Base-by-base conservation (phyloP, 2,329 filamentous ascomycete genomes). In the Calonectria pseudoreteaudii region DNA sequence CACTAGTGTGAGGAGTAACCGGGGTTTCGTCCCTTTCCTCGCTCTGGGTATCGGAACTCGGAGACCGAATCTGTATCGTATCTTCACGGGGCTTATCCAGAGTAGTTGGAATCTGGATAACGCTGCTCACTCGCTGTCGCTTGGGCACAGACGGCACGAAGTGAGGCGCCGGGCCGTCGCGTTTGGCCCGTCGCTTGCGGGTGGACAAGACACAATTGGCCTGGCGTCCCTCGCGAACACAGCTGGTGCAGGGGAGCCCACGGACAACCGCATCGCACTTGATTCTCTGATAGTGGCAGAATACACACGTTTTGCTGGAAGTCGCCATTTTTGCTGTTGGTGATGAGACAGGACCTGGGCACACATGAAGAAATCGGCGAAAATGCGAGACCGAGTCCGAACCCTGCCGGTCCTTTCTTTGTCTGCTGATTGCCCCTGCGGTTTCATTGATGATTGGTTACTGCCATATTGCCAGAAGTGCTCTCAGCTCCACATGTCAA, bases 401-500 rank as follows among this genome's bases (percentile, higher is more conserved):
- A 47, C 3, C 8, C 30, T 8, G 30, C 30, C 30, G 30, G 30
- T 4, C 30, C 8, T 31, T 8, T 31, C 30, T 31, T 31, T 31
- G 30, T 31, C 30, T 8, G 30, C 30, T 31, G 8, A 31, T 4
- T 31, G 30, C 30, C 30, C 8, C 4, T 7, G 2, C 13, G 8
- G 8, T 4, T 47, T 47, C 44, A 47, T 47, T 9, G 2, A 13
- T 47, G n/a, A 47, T 47, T 47, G 44, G 44, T 11, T 47, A 6
- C 10, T 47, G 8, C 1, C 44, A 13, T 2, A 2, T 11, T 11
- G n/a, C 2, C n/a, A 23, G 11, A 11, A 1, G 1, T n/a, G 20
- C 8, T 47, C 13, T n/a, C 44, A 23, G n/a, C 44, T 47, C 44
- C 44, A 47, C 44, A 23, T 2, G n/a, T 0, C 9, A 3, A 13